Conservation (phyloP, 2,329 filamentous ascomycete species). For the Colletotrichum tropicicola region DNA sequence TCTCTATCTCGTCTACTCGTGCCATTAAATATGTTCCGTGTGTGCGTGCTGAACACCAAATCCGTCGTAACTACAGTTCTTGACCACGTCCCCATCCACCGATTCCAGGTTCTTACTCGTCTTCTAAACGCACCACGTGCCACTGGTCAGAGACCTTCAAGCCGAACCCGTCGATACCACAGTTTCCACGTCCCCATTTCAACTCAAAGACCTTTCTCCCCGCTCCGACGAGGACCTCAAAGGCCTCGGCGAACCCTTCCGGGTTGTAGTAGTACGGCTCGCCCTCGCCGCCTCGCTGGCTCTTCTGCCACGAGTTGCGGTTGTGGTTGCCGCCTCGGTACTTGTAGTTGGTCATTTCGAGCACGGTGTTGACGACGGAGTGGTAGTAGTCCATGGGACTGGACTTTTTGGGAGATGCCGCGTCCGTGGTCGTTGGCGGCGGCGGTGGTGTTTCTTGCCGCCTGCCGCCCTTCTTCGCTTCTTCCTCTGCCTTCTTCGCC, state of each 20-base stretch:
- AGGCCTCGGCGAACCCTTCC: slow-evolving; percentile 52
- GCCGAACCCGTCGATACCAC: slow-evolving; percentile 49
- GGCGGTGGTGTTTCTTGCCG: not conserved
- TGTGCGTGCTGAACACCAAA: too few species aligned
- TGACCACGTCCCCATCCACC: too few species aligned
- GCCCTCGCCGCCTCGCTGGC: slow-evolving; percentile 58
- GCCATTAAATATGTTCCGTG: too few species aligned
- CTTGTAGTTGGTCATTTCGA: slow-evolving; percentile 52
- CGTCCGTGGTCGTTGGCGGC: not conserved
- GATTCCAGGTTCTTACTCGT: too few species aligned
- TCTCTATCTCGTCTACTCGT: too few species aligned
- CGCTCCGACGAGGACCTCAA: slow-evolving; percentile 55
- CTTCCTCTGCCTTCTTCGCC: not conserved
- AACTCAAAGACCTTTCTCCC: slow-evolving; percentile 50
- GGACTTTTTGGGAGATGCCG: slow-evolving; percentile 30
- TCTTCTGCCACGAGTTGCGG: slow-evolving; percentile 62
- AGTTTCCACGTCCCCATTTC: slow-evolving; percentile 57
- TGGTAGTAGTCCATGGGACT: slow-evolving; percentile 15
- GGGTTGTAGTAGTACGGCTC: slow-evolving; percentile 63
- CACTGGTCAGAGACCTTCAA: slow-evolving; percentile 54
- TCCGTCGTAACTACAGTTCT: too few species aligned
- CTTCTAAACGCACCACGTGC: slow-evolving; percentile 40
- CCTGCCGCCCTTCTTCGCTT: not conserved
- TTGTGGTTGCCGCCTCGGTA: slow-evolving; percentile 44
- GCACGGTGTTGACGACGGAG: slow-evolving; percentile 36